These are phyloP conservation scores for Ocimum tenuiflorum DNA, from an alignment of 257 asterid genomes.

Conservation along the genomic window DNA sequence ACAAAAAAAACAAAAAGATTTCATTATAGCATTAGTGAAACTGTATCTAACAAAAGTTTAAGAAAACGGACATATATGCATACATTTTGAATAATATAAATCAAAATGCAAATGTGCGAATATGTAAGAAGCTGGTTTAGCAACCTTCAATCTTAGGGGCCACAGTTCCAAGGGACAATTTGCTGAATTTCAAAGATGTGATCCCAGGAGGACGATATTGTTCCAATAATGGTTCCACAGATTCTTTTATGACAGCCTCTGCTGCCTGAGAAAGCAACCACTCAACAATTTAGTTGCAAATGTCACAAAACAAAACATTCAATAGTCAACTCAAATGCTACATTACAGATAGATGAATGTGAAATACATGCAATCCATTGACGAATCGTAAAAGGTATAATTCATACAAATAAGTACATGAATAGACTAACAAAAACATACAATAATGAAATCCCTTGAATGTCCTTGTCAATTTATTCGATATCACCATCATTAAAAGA, in stretches of 20 bases:
- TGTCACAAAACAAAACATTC: neutral
- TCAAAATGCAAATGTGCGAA: neutral
- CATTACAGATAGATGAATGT: neutral
- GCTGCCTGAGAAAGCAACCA: constrained; percentile 64
- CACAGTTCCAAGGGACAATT: constrained; percentile 88
- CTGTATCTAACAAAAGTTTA: neutral
- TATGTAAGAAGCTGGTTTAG: neutral
- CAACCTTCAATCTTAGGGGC: constrained; percentile 97
- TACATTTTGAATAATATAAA: neutral
- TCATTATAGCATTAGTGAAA: neutral
- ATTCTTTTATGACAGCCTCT: constrained; percentile 73
- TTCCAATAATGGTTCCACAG: constrained; percentile 92
- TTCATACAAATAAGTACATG: neutral
- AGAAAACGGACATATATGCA: neutral
- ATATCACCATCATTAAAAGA: neutral
- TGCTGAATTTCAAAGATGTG: constrained; percentile 74
- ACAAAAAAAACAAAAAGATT: neutral
- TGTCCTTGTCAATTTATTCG: neutral
- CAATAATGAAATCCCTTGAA: neutral
- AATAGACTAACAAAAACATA: neutral
- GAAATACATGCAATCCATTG: neutral
- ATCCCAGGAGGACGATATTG: constrained; percentile 88
- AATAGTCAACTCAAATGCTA: neutral
- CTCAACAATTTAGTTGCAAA: constrained; percentile 10
- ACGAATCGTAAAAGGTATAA: neutral